Conservation (phyloP, 2,329 filamentous ascomycete species). For the Ceratocystis alfenasii region DNA sequence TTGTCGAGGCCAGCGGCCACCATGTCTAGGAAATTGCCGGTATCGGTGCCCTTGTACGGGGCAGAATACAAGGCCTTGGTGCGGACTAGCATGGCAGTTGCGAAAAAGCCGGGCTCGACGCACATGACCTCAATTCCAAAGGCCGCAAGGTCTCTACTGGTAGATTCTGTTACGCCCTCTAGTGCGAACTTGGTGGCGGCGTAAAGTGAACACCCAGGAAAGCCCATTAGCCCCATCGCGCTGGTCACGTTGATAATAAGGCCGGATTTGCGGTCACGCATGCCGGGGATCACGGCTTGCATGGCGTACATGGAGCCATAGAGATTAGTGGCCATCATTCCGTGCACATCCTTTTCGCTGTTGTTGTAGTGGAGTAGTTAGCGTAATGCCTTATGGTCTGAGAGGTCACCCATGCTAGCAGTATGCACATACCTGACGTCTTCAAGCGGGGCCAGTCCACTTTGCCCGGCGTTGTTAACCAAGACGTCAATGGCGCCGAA, state of each 20-base stretch:
- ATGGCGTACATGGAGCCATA: constrained; percentile 38
- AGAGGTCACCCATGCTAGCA: too few species aligned
- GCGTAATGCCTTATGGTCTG: not conserved
- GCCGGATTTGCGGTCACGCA: constrained; percentile 34
- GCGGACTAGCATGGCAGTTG: constrained; percentile 35
- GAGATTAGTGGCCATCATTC: constrained; percentile 38
- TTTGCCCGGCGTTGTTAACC: constrained; percentile 38
- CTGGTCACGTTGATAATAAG: constrained; percentile 38
- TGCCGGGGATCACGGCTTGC: constrained; percentile 37
- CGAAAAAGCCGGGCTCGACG: constrained; percentile 43
- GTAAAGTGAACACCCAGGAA: constrained; percentile 32
- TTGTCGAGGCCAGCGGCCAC: constrained; percentile 27
- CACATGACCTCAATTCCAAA: constrained; percentile 35
- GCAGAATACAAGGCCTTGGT: constrained; percentile 24
- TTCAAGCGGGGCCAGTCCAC: constrained; percentile 35
- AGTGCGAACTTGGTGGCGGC: constrained; percentile 37
- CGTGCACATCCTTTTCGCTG: constrained; percentile 32
- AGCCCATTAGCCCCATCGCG: constrained; percentile 34
- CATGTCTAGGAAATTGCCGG: constrained; percentile 25
- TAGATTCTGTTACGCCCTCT: constrained; percentile 35
- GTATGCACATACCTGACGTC: constrained; percentile 26
- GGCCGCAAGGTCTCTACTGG: constrained; percentile 34
- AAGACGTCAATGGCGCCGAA: constrained; percentile 35
- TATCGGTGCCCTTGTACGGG: constrained; percentile 28
- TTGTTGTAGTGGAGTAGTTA: not conserved